These are phyloP conservation scores for Psidium friedrichsthalianum DNA, from an alignment of 345 rosid genomes.

Conservation along the genomic window DNA sequence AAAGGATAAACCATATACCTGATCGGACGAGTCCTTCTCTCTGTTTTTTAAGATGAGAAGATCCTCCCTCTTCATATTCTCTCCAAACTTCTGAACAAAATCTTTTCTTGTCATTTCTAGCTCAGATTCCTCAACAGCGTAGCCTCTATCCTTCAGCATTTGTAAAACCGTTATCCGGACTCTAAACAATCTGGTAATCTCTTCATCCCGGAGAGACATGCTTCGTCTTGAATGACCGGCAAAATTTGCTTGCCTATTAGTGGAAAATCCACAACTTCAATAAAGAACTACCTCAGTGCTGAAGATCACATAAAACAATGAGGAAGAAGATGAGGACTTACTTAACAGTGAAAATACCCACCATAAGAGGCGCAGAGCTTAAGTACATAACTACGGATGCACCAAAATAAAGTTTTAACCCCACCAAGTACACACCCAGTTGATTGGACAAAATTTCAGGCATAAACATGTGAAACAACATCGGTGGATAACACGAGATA, in stretches of 20 bases:
- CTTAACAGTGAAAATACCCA: neutral
- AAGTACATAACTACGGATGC: neutral
- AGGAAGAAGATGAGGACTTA: neutral
- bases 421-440: neutral
- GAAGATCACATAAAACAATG: neutral
- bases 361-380: neutral
- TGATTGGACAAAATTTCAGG: neutral
- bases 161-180: conserved; percentile 39
- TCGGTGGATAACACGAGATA: neutral
- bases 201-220: conserved; percentile 27
- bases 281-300: neutral
- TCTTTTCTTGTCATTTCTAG: conserved; percentile 34
- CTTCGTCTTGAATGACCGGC: neutral
- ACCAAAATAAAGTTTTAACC: neutral
- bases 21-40: conserved; percentile 26
- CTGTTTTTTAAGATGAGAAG: conserved; percentile 13
- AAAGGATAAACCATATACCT: conserved; percentile 15
- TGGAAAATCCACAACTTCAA: neutral
- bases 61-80: conserved; percentile 32
- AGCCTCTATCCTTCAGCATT: conserved; percentile 54
- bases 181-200: conserved; percentile 38
- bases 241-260: neutral
- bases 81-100: conserved; percentile 35
- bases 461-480: neutral
- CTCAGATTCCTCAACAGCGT: conserved; percentile 28